phyloP scores from a whole-genome alignment of 1,284 basidiomycete species.

The Malassezia pachydermatis region DNA sequence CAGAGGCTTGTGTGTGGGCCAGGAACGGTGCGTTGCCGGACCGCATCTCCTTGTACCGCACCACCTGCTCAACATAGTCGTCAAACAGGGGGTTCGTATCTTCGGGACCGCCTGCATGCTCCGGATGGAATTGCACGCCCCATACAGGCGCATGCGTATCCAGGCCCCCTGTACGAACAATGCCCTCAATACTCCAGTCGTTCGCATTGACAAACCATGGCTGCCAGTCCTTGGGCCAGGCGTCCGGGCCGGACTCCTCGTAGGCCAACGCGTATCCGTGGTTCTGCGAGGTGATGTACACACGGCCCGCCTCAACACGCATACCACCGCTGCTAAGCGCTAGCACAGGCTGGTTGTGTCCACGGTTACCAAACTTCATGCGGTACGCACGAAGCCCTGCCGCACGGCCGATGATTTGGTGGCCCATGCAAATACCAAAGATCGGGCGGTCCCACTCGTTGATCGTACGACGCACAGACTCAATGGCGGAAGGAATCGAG shows the following conservation, averaged over 20 bases:
- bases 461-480: conserved; percentile 66
- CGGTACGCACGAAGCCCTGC: conserved; percentile 91
- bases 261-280: conserved; percentile 51
- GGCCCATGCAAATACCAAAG: conserved; percentile 94
- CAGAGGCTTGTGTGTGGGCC: too few relatives aligned
- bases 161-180: conserved; percentile 28
- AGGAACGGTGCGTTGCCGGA: too few relatives aligned
- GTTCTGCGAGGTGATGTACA: conserved; percentile 74
- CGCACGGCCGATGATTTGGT: conserved; percentile 77
- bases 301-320: conserved; percentile 83
- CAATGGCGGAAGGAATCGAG: conserved; percentile 74
- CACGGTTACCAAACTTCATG: conserved; percentile 95
- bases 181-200: conserved; percentile 44
- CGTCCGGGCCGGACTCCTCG: conserved; percentile 25
- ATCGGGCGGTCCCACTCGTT: conserved; percentile 80
- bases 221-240: conserved; percentile 44
- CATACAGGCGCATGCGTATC: conserved; percentile 29
- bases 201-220: conserved; percentile 47
- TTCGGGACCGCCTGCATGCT: conserved; percentile 45
- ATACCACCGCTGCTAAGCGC: conserved; percentile 72
- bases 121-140: conserved; percentile 47
- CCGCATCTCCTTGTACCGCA: conserved; percentile 29
- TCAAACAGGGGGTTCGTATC: conserved; percentile 44
- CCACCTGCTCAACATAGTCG: conserved; percentile 43
- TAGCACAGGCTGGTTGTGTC: conserved; percentile 97